phyloP scores from a whole-genome alignment of 2,329 filamentous ascomycete species.

The Penicillium sp. region DNA sequence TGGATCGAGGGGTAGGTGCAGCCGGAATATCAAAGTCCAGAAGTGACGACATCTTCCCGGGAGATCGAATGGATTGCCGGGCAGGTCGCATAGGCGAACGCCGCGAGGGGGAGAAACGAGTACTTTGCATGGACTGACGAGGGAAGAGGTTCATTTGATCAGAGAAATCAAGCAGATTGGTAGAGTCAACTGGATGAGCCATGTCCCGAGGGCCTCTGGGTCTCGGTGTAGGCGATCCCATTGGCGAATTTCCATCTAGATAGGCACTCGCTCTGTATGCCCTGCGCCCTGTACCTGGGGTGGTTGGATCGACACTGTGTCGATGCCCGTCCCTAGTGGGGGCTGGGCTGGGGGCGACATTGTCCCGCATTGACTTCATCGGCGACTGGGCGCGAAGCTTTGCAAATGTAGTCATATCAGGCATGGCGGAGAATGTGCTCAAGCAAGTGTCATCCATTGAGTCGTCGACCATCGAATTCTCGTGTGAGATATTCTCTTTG shows the following conservation, averaged over 20 bases:
- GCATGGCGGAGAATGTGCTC: constrained; percentile 85
- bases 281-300: constrained; percentile 51
- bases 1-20: constrained; percentile 83
- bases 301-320: constrained; percentile 30
- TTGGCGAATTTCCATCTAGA: constrained; percentile 35
- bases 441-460: constrained; percentile 54
- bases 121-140: constrained; percentile 45
- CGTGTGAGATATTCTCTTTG: constrained; percentile 26
- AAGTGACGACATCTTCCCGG: constrained; percentile 60
- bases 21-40: constrained; percentile 94
- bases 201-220: constrained; percentile 46
- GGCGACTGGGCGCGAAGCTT: constrained; percentile 65
- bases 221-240: constrained; percentile 50
- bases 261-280: constrained; percentile 26
- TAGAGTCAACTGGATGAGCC: constrained; percentile 56
- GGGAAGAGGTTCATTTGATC: constrained; percentile 65
- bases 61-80: constrained; percentile 36
- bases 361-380: constrained; percentile 44
- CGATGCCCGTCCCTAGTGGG: constrained; percentile 14
- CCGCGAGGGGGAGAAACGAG: constrained; percentile 39
- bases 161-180: constrained; percentile 85
- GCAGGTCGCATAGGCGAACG: constrained; percentile 46
- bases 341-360: constrained; percentile 45
- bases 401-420: constrained; percentile 80
- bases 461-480: constrained; percentile 31